Conservation (phyloP, 768 basidiomycete species). For the Baorangia bicolor region DNA sequence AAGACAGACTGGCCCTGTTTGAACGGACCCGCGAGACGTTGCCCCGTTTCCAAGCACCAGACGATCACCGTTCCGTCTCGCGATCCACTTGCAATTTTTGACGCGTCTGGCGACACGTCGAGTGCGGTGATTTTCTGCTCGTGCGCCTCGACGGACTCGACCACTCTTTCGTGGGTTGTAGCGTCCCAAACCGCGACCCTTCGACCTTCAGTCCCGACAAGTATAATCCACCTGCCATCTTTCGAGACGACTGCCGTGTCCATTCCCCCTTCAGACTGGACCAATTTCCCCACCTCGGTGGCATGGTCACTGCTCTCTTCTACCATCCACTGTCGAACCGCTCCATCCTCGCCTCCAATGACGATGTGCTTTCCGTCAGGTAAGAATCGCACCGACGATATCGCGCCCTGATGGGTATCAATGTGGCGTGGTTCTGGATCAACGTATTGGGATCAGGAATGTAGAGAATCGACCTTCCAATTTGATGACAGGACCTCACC, state of each 20-base stretch:
- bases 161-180: slow-evolving; percentile 1
- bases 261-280: neutral
- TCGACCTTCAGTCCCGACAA: neutral
- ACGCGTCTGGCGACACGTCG: slow-evolving; percentile 19
- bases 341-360: slow-evolving; percentile 4
- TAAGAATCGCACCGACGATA: slow-evolving; percentile 12
- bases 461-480: too few species aligned
- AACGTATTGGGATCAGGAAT: neutral
- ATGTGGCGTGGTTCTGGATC: slow-evolving; percentile 4
- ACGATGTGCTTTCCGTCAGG: slow-evolving; percentile 10
- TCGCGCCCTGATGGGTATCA: neutral
- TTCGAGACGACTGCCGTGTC: slow-evolving; percentile 5
- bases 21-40: slow-evolving; percentile 17
- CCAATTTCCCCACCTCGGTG: neutral
- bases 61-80: slow-evolving; percentile 19
- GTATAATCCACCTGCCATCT: slow-evolving; percentile 18
- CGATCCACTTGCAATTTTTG: slow-evolving; percentile 24
- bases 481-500: neutral
- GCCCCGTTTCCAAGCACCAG: slow-evolving; percentile 20
- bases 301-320: neutral
- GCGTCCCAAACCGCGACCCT: slow-evolving; percentile 11
- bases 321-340: slow-evolving; percentile 6
- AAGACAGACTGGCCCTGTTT: slow-evolving; percentile 6
- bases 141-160: slow-evolving; percentile 12
- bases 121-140: slow-evolving; percentile 16